Percentiles rank a stretch among this genome's conserved stretches.
Evolutionary conservation across 352 stramenopile genomes (phyloP).

Genomic region (Phytophthora litchii): DNA sequence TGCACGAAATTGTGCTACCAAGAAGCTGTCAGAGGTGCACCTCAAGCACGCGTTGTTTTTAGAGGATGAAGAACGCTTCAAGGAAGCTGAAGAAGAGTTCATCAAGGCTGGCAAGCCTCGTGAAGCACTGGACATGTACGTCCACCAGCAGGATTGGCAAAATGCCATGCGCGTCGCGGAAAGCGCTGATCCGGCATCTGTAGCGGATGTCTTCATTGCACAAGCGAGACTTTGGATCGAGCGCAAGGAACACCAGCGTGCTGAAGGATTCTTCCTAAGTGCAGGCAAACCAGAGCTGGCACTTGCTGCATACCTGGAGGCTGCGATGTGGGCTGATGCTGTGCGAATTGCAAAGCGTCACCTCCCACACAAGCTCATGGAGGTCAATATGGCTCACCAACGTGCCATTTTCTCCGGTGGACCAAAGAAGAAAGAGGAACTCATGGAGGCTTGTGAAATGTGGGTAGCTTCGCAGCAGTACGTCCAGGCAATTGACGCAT

Average conservation of each 20-base stretch:
- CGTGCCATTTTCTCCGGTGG: constrained; percentile 78
- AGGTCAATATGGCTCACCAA: constrained; percentile 90
- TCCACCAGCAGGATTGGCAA: constrained; percentile 94
- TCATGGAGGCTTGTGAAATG: constrained; percentile 86
- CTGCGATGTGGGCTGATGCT: constrained; percentile 88
- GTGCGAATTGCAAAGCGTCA: constrained; percentile 90
- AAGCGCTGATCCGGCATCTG: constrained; percentile 85
- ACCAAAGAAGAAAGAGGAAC: constrained; percentile 78
- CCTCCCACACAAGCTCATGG: constrained; percentile 91
- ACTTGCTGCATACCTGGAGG: constrained; percentile 88
- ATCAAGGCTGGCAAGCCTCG: constrained; percentile 92
- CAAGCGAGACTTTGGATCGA: constrained; percentile 90
- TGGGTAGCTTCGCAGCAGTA: constrained; percentile 91
- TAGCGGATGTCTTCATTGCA: constrained; percentile 92
- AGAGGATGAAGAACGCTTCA: constrained; percentile 94
- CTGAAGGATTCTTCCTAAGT: constrained; percentile 92
- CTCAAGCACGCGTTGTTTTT: constrained; percentile 94
- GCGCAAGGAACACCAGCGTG: constrained; percentile 80
- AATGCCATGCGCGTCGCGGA: constrained; percentile 93
- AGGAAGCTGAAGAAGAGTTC: constrained; percentile 92
- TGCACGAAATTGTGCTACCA: constrained; percentile 78
- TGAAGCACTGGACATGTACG: constrained; percentile 96
- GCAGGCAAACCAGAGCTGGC: constrained; percentile 92
- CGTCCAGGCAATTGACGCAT: constrained; percentile 92
- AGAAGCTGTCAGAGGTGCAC: constrained; percentile 93